These are phyloP conservation scores for Scedosporium aurantiacum DNA, from an alignment of 2,329 filamentous ascomycete species.

Conservation along the genomic window DNA sequence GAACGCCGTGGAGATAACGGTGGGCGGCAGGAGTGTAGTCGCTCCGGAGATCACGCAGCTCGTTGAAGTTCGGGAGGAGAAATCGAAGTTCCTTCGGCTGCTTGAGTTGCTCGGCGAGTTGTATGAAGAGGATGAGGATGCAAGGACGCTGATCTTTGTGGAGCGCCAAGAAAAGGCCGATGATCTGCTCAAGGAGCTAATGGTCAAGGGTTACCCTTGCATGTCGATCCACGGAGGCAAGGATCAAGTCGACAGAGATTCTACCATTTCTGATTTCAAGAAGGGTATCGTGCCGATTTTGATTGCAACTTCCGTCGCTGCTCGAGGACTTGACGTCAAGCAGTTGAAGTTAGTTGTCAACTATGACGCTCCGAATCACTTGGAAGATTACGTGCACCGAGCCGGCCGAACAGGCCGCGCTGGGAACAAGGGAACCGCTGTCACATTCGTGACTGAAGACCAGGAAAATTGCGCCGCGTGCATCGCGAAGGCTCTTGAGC, in stretches of 20 bases:
- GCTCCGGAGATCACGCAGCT: conserved; percentile 90
- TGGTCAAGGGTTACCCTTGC: conserved; percentile 78
- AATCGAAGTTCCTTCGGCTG: conserved; percentile 71
- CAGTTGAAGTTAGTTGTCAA: conserved; percentile 94
- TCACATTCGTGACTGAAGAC: conserved; percentile 85
- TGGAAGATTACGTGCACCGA: conserved; percentile 94
- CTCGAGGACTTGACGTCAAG: conserved; percentile 90
- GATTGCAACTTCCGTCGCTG: conserved; percentile 90
- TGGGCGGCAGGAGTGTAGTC: conserved; percentile 78
- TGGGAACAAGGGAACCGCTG: conserved; percentile 86
- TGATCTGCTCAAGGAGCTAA: conserved; percentile 63
- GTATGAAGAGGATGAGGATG: conserved; percentile 79
- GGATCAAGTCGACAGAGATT: conserved; percentile 86
- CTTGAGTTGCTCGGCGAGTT: conserved; percentile 80
- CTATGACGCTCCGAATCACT: conserved; percentile 84
- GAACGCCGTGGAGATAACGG: conserved; percentile 80
- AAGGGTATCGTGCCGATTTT: conserved; percentile 80
- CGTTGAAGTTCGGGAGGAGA: conserved; percentile 76
- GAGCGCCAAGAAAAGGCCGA: conserved; percentile 87
- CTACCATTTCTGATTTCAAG: conserved; percentile 88
- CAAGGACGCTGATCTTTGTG: conserved; percentile 81
- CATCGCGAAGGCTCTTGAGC: conserved; percentile 81
- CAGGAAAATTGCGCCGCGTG: conserved; percentile 86
- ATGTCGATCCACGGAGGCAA: conserved; percentile 92
- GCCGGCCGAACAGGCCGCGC: conserved; percentile 89